A percentile compares a stretch with the other conserved stretches of the same genome.
phyloP scores from a whole-genome alignment of 345 rosid species.

The Pistacia atlantica region DNA sequence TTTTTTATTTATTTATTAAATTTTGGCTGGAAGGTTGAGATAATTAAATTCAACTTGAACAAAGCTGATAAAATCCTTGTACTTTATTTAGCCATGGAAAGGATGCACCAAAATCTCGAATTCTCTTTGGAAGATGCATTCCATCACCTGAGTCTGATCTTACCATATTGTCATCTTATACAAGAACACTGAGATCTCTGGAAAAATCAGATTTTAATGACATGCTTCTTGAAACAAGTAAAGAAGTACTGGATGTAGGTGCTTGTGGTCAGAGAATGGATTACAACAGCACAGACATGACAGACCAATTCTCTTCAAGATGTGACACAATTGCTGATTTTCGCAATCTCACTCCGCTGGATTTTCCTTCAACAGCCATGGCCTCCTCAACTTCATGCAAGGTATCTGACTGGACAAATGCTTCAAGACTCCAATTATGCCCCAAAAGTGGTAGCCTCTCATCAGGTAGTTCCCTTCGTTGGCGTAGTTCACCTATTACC shows the following conservation, averaged over 20 bases:
- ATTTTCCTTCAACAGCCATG: slow-evolving; percentile 19
- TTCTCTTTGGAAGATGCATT: slow-evolving; percentile 29
- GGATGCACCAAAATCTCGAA: slow-evolving; percentile 36
- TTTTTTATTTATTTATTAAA: not conserved
- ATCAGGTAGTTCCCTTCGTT: slow-evolving; percentile 32
- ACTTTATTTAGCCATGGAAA: slow-evolving; percentile 38
- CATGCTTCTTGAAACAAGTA: slow-evolving; percentile 29
- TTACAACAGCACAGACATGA: slow-evolving; percentile 28
- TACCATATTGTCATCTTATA: slow-evolving; percentile 29
- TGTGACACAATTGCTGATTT: slow-evolving; percentile 29
- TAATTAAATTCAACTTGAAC: not conserved
- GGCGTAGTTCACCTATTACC: slow-evolving; percentile 42
- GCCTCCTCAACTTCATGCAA: slow-evolving; percentile 42
- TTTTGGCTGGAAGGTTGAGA: not conserved
- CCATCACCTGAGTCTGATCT: slow-evolving; percentile 40
- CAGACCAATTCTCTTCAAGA: slow-evolving; percentile 31
- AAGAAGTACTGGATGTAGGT: slow-evolving; percentile 26
- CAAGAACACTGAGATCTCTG: slow-evolving; percentile 29
- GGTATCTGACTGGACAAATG: slow-evolving; percentile 28
- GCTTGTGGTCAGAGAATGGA: slow-evolving; percentile 25
- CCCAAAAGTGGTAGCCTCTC: slow-evolving; percentile 31
- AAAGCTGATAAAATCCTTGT: slow-evolving; percentile 13
- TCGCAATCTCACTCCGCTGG: slow-evolving; percentile 35
- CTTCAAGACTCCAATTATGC: slow-evolving; percentile 27
- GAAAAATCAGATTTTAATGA: slow-evolving; percentile 29